Evolutionary conservation across 768 basidiomycete genomes (phyloP), one percentile per base, ranked within the genome.

Genomic region (Hemileccinum rubropunctum): DNA sequence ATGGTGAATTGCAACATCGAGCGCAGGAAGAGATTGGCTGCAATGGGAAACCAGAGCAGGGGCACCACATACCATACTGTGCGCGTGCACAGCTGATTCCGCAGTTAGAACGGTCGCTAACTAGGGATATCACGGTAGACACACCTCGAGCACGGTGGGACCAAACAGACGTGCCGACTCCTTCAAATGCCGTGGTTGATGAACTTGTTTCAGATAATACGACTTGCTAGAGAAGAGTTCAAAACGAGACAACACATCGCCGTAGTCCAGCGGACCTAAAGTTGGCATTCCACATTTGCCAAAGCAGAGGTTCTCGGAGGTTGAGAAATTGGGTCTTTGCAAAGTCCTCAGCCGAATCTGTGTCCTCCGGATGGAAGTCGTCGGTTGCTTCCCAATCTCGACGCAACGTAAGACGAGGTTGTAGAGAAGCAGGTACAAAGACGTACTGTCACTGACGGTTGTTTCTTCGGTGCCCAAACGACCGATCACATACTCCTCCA

Each of bases 11-110:
- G 91, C 47, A 86, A 67, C 49, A 85, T 64, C n/a, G 91, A 91
- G 37, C 92, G 88, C 53, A 83, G 67, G 73, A 88, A 85, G 60
- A 98, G 74, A 70, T 91, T 90, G 26, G 65, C 60, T 7, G 88
- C 70, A 61, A 98, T 95, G 21, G 97, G 97, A 14, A 85, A 74
- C 97, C 97, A 99, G 58, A 98, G 62, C 27, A 85, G 60, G 13
- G 97, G 97, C 13, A 99, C 88, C 2, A 95, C 87, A 69, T 85
- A 98, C 97, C 97, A 99, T 51, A 81, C 73, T 23, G 95, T 95
- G 40, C 86, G 78, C 0, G 95, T 97, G 61, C 84, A 80, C 50
- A 88, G 70, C 87, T 92, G 48, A 20, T 26, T 12, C n/a, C 10
- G 12, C 7, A 28, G 26, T 60, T 42, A 61, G 42, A 9, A 10